Percentiles rank a stretch among this genome's conserved stretches.
Evolutionary conservation across 192 early-diverging fungal genomes (phyloP).

Genomic region (Pilaira anomala): DNA sequence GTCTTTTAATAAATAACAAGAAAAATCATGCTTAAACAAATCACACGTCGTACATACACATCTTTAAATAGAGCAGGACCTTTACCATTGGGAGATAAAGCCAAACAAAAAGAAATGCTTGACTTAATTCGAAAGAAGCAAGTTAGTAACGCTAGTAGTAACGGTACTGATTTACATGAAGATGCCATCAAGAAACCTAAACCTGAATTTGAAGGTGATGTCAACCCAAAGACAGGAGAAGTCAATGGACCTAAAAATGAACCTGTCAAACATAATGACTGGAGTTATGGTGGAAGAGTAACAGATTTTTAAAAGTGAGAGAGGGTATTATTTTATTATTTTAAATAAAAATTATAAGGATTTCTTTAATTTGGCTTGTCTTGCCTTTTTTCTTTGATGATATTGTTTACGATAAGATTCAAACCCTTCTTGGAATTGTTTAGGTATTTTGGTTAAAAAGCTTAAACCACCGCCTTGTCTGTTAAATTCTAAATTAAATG

Average conservation of each 20-base stretch:
- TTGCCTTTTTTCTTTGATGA: constrained; percentile 43
- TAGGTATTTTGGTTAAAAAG: constrained; percentile 52
- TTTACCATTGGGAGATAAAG: constrained; percentile 63
- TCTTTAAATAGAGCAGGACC: constrained; percentile 54
- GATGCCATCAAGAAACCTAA: constrained; percentile 46
- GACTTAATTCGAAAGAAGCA: constrained; percentile 57
- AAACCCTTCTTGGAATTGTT: constrained; percentile 54
- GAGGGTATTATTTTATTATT: neutral
- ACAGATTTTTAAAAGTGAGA: constrained; percentile 50
- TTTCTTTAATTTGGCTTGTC: constrained; percentile 30
- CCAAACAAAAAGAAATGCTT: constrained; percentile 71
- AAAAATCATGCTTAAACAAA: constrained; percentile 4
- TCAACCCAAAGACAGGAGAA: constrained; percentile 77
- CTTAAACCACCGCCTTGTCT: constrained; percentile 41
- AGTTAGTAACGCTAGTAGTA: constrained; percentile 7
- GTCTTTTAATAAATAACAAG: neutral
- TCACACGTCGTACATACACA: constrained; percentile 17
- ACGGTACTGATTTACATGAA: constrained; percentile 39
- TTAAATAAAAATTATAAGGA: neutral
- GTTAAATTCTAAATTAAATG: constrained; percentile 57
- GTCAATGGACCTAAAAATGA: constrained; percentile 79
- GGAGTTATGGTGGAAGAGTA: constrained; percentile 64
- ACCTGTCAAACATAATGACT: constrained; percentile 80
- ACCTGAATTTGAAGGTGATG: constrained; percentile 69
- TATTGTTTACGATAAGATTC: constrained; percentile 47